Base-by-base conservation (phyloP, 305 asterid genomes). In the Fraxinus dipetala region DNA sequence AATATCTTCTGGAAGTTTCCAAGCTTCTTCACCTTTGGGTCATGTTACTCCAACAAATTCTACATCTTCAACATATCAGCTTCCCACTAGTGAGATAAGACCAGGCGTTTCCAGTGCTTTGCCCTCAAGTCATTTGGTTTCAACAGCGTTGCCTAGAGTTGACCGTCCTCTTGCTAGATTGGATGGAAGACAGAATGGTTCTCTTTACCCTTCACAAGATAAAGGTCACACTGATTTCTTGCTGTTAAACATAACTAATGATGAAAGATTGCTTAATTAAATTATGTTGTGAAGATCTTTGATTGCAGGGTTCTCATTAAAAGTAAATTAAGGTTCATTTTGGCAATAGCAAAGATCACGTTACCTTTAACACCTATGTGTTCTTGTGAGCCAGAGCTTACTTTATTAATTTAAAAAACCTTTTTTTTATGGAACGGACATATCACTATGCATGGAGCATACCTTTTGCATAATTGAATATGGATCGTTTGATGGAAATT, bases 51-150 rank as follows among this genome's bases (percentile, higher is more conserved):
- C 87, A n/a, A 79, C 87, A 78, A 93, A 85, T 80, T 85, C 91
- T 72, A 76, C 91, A 67, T 78, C 95, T 80, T 87, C 89, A 81
- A 89, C 97, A 14, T 93, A 91, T 87, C 99, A 96, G 93, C 96
- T 91, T 79, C 98, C 98, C 80, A 88, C 93, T 34, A 96, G 98
- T 83, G 98, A 94, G 92, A 86, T 96, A 82, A 91, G 94, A 83
- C 94, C 95, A 73, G 73, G 83, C 78, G 87, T 81, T 87, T 85
- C 94, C 78, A 73, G 87, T 83, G 91, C 90, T 69, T 83, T 91
- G 84, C 78, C 93, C 24, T 54, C 63, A 48, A 86, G 88, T 87
- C 93, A 89, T 88, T 86, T 85, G 82, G 90, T 83, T 88, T 80
- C 95, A 75, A 80, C 89, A 51, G 85, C 89, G 77, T 79, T 85